Percentiles rank a stretch among this genome's conserved stretches.
These are phyloP conservation scores for Eucommia ulmoides DNA, from an alignment of 257 asterid genomes.

Conservation along the genomic window DNA sequence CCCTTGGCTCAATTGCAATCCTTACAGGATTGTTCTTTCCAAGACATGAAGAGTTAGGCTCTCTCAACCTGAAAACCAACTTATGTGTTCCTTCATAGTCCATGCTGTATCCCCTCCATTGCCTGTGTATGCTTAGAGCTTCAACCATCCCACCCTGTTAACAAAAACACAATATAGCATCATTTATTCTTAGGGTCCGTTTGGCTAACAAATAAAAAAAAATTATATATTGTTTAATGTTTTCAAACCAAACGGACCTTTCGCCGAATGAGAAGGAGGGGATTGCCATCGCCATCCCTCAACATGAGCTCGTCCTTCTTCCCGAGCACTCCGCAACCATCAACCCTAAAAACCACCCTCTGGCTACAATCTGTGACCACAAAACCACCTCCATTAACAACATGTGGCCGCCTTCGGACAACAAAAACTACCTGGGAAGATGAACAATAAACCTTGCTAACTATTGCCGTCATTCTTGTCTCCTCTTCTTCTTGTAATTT, in stretches of 20 bases:
- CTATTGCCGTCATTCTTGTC: conserved; percentile 24
- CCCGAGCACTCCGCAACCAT: conserved; percentile 78
- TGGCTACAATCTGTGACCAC: conserved; percentile 43
- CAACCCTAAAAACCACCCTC: conserved; percentile 39
- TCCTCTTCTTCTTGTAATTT: not conserved
- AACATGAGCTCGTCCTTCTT: conserved; percentile 51
- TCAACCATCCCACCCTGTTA: conserved; percentile 60
- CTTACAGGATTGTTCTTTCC: conserved; percentile 22
- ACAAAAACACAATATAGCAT: not conserved
- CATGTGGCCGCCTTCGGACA: conserved; percentile 68
- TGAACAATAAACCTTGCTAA: conserved; percentile 70
- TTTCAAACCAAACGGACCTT: conserved; percentile 27
- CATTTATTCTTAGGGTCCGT: not conserved
- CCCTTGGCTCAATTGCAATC: conserved; percentile 38
- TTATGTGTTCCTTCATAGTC: conserved; percentile 42
- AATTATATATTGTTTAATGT: not conserved
- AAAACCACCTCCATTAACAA: conserved; percentile 80
- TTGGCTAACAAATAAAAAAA: not conserved
- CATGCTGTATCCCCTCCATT: conserved; percentile 53
- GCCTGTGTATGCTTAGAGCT: conserved; percentile 46
- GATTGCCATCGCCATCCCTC: conserved; percentile 41
- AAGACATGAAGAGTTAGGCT: conserved; percentile 49
- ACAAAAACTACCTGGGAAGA: conserved; percentile 34
- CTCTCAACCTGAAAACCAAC: conserved; percentile 56
- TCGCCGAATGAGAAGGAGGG: conserved; percentile 51